A percentile compares a stretch with the other conserved stretches of the same genome.
phyloP scores from a whole-genome alignment of 2,329 filamentous ascomycete species.

The Calonectria pteridis region DNA sequence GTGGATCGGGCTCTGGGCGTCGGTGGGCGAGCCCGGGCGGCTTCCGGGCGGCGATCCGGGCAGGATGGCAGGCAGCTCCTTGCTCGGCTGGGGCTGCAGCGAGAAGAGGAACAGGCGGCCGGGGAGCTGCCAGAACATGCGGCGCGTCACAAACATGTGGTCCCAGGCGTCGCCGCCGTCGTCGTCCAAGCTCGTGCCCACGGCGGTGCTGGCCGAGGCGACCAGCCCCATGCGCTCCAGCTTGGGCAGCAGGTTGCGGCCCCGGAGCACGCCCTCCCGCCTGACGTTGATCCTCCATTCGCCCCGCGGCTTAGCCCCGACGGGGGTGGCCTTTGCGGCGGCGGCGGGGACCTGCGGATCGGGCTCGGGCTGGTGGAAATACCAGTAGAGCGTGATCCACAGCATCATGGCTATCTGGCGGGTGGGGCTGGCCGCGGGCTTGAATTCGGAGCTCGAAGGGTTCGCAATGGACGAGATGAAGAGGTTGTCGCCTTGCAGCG shows the following conservation, averaged over 20 bases:
- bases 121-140: slow-evolving; percentile 93
- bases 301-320: slow-evolving; percentile 79
- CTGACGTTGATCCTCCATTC: slow-evolving; percentile 91
- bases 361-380: slow-evolving; percentile 90
- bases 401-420: slow-evolving; percentile 97
- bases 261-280: slow-evolving; percentile 88
- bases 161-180: slow-evolving; percentile 76
- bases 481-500: slow-evolving; percentile 81
- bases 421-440: slow-evolving; percentile 82
- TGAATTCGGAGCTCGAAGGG: slow-evolving; percentile 83
- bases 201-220: slow-evolving; percentile 78
- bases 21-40: slow-evolving; percentile 64
- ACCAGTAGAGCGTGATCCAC: slow-evolving; percentile 96
- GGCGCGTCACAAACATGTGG: slow-evolving; percentile 84
- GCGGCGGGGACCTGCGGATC: slow-evolving; percentile 72
- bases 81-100: slow-evolving; percentile 76
- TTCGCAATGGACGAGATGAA: slow-evolving; percentile 95
- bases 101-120: slow-evolving; percentile 90
- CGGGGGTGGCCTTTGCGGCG: slow-evolving; percentile 74
- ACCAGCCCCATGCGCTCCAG: slow-evolving; percentile 94
- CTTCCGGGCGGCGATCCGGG: slow-evolving; percentile 66
- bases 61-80: slow-evolving; percentile 48
- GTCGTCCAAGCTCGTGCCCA: slow-evolving; percentile 74
- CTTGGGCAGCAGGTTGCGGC: slow-evolving; percentile 86
- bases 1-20: slow-evolving; percentile 40